These are phyloP conservation scores for Rhodotorula paludigena DNA, from an alignment of 768 basidiomycete genomes.

Conservation along the genomic window DNA sequence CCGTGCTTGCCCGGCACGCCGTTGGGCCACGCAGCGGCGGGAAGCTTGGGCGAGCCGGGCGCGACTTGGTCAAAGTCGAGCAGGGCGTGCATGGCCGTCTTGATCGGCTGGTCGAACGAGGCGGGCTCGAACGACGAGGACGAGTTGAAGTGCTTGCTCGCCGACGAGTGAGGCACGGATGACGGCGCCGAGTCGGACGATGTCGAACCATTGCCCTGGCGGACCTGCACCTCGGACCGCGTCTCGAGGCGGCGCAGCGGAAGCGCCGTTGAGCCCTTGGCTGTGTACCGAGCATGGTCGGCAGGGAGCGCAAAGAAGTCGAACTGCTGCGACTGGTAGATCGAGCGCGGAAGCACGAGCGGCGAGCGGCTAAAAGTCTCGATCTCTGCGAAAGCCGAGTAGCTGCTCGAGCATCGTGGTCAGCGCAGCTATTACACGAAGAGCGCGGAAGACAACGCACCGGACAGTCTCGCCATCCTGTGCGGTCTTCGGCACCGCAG, in stretches of 20 bases:
- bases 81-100: conserved; percentile 40
- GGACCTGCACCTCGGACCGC: conserved; percentile 23
- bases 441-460: background rate
- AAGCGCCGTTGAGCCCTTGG: background rate
- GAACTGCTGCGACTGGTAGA: conserved; percentile 83
- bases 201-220: conserved; percentile 1
- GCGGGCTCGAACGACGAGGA: conserved; percentile 15
- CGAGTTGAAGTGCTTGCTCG: background rate
- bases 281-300: conserved; percentile 54
- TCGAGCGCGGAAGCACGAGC: conserved; percentile 61
- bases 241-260: conserved; percentile 19
- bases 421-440: too few species aligned
- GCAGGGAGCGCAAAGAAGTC: conserved; percentile 69
- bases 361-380: conserved; percentile 63
- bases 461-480: background rate
- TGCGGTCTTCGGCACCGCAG: background rate
- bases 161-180: background rate
- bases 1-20: conserved; percentile 36
- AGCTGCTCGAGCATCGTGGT: conserved; percentile 44
- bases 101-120: conserved; percentile 35
- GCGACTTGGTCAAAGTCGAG: conserved; percentile 27
- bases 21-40: conserved; percentile 37
- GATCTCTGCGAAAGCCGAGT: conserved; percentile 66
- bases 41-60: conserved; percentile 9
- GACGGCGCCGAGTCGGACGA: background rate